phyloP scores from a whole-genome alignment of 129 eudicot species.

The Lactuca saligna region DNA sequence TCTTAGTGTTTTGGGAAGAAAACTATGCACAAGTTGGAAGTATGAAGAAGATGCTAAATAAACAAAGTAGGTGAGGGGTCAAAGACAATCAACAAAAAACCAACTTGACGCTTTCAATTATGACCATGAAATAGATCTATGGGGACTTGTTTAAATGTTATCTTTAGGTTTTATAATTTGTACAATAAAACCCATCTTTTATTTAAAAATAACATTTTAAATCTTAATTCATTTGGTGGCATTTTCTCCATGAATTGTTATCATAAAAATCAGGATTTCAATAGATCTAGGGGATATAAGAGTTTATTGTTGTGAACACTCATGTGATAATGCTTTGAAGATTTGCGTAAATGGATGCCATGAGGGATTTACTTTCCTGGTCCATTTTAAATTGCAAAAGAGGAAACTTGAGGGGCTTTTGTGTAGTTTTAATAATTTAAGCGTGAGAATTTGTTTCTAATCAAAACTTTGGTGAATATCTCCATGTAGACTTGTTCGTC shows the following conservation, averaged over 20 bases:
- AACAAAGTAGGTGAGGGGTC: constrained; percentile 18
- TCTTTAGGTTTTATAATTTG: constrained; percentile 12
- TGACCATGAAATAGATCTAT: constrained; percentile 24
- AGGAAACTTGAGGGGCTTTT: constrained; percentile 13
- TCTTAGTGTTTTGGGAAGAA: background rate
- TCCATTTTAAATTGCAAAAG: background rate
- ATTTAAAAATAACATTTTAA: background rate
- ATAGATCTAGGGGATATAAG: no score
- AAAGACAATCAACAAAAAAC: constrained; percentile 32
- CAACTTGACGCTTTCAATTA: constrained; percentile 42
- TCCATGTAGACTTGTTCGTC: background rate
- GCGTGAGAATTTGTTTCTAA: constrained; percentile 4
- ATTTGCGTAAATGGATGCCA: background rate
- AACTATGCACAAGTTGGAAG: constrained; percentile 6
- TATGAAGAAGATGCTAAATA: constrained; percentile 2
- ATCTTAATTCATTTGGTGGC: background rate
- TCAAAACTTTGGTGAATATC: constrained; percentile 1
- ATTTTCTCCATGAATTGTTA: background rate
- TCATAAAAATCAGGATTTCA: background rate
- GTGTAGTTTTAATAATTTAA: constrained; percentile 14
- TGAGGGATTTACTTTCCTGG: background rate
- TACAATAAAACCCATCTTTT: constrained; percentile 8
- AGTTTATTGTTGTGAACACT: no score
- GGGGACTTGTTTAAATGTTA: background rate
- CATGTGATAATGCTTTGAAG: no score